Conservation (phyloP, 73 alveolate species). For the Paramecium caudatum region DNA sequence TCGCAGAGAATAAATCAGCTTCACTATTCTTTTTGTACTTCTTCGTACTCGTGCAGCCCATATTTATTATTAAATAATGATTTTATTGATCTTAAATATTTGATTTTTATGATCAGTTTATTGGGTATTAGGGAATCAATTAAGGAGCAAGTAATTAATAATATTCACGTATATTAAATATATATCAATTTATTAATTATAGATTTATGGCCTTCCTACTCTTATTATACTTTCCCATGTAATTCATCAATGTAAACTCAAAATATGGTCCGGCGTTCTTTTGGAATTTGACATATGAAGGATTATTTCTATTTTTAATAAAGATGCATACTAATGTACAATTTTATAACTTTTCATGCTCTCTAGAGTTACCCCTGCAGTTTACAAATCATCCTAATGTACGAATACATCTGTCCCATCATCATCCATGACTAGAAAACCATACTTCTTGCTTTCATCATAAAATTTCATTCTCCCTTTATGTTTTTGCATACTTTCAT, state of each 20-base stretch:
- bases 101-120: constrained; percentile 47
- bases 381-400: constrained; percentile 85
- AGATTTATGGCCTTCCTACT: constrained; percentile 72
- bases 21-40: not conserved
- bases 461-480: constrained; percentile 84
- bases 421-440: constrained; percentile 84
- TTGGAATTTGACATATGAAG: constrained; percentile 11
- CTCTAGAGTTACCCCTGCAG: constrained; percentile 80
- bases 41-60: constrained; percentile 14
- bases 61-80: not conserved
- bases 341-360: constrained; percentile 24
- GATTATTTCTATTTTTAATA: constrained; percentile 24
- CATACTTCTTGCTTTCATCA: constrained; percentile 85
- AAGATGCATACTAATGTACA: not conserved
- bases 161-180: not conserved
- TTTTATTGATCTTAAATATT: not conserved
- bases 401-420: constrained; percentile 91
- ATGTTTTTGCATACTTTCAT: not conserved
- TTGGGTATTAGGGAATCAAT: not conserved
- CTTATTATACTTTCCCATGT: constrained; percentile 71
- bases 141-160: not conserved
- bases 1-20: not conserved
- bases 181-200: constrained; percentile 59
- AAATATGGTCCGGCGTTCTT: constrained; percentile 48
- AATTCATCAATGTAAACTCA: constrained; percentile 68